Conservation (phyloP, 345 rosid species). For the Geranium brycei region DNA sequence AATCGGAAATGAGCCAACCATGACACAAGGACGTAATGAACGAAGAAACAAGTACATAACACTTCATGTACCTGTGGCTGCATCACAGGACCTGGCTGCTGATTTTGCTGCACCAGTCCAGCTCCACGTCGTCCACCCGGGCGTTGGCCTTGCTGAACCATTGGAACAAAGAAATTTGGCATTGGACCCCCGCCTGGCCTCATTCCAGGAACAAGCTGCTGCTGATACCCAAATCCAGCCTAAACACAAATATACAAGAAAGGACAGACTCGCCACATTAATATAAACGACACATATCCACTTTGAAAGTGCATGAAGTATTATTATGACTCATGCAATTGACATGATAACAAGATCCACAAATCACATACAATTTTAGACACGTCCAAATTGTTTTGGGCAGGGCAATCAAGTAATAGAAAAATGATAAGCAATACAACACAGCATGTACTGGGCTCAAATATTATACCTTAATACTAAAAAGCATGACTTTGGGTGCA, state of each 20-base stretch:
- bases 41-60: not conserved
- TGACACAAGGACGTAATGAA: not conserved
- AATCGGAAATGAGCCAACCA: not conserved
- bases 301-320: too few species aligned
- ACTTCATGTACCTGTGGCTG: slow-evolving; percentile 38
- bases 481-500: too few species aligned
- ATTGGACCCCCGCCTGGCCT: slow-evolving; percentile 62
- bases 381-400: too few species aligned
- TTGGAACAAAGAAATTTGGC: slow-evolving; percentile 54
- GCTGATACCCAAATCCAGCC: slow-evolving; percentile 81
- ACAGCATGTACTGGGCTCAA: too few species aligned
- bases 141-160: slow-evolving; percentile 61
- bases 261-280: not conserved
- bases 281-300: not conserved
- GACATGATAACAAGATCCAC: too few species aligned
- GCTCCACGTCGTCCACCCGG: slow-evolving; percentile 50
- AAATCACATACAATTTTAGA: too few species aligned
- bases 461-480: too few species aligned
- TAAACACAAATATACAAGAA: slow-evolving; percentile 7
- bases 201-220: slow-evolving; percentile 73
- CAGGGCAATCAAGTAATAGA: too few species aligned
- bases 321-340: too few species aligned
- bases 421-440: too few species aligned
- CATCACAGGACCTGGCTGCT: slow-evolving; percentile 50
- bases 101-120: slow-evolving; percentile 44